Percentiles rank a stretch among this genome's conserved stretches.
Conservation (phyloP, 306 rosid species). For the Fagus crenata region DNA sequence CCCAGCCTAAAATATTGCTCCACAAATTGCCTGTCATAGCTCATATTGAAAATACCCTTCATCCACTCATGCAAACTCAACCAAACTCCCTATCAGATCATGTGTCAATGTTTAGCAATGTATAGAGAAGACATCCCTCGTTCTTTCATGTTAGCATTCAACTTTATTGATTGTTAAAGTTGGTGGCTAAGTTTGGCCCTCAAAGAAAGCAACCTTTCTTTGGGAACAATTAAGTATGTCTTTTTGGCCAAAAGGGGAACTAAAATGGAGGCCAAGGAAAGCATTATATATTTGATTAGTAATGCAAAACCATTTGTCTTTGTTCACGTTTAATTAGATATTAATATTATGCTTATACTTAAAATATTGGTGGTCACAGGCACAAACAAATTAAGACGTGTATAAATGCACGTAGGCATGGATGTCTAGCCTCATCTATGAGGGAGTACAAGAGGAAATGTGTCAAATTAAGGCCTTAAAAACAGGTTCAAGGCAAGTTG, state of each 20-base stretch:
- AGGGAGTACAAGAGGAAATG: background rate
- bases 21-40: background rate
- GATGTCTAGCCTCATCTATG: too few species aligned
- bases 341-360: too few species aligned
- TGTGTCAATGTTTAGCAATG: constrained; percentile 27
- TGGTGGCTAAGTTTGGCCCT: constrained; percentile 24
- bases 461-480: too few species aligned
- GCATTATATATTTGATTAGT: background rate
- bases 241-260: too few species aligned
- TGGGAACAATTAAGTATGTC: background rate
- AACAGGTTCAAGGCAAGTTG: too few species aligned
- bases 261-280: too few species aligned
- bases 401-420: too few species aligned
- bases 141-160: constrained; percentile 5
- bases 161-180: constrained; percentile 7
- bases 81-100: constrained; percentile 28
- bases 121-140: constrained; percentile 17
- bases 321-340: background rate
- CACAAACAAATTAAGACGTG: too few species aligned
- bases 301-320: background rate
- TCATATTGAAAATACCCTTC: constrained; percentile 11
- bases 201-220: background rate
- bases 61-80: constrained; percentile 26
- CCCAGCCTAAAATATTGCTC: background rate
- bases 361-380: too few species aligned